A percentile compares a stretch with the other conserved stretches of the same genome.
Conservation (phyloP, 2,329 filamentous ascomycete genomes). For the Ceratocystiopsis minuta region DNA sequence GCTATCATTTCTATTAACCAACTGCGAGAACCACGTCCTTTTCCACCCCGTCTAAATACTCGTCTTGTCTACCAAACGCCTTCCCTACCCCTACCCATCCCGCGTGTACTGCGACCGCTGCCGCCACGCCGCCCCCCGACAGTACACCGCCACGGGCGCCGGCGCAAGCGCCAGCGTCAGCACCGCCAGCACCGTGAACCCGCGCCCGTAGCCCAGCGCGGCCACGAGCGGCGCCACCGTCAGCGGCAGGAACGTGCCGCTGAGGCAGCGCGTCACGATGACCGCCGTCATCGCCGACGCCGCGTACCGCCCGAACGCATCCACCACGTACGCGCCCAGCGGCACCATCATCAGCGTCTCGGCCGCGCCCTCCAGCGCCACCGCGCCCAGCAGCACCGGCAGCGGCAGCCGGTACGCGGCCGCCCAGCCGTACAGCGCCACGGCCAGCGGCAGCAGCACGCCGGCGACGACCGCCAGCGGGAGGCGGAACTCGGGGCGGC, state of each 20-base stretch:
- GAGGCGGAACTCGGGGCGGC: conserved; percentile 34
- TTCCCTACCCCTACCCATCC: conserved; percentile 11
- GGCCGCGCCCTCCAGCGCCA: conserved; percentile 26
- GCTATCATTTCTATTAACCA: too few relatives aligned
- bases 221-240: conserved; percentile 28
- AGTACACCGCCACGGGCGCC: conserved; percentile 30
- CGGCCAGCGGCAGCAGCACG: conserved; percentile 25
- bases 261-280: conserved; percentile 35
- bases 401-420: conserved; percentile 25
- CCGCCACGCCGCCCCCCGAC: conserved; percentile 33
- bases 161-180: conserved; percentile 26
- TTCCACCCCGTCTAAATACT: too few relatives aligned
- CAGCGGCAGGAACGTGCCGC: conserved; percentile 39
- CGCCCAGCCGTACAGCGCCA: conserved; percentile 33
- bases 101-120: conserved; percentile 31
- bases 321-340: conserved; percentile 36
- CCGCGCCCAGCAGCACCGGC: conserved; percentile 22
- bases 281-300: conserved; percentile 39
- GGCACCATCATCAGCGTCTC: conserved; percentile 30
- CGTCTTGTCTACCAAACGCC: too few relatives aligned
- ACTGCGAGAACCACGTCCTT: too few relatives aligned
- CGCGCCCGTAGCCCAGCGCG: conserved; percentile 32
- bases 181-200: conserved; percentile 26
- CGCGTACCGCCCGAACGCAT: conserved; percentile 35
- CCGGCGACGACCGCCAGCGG: conserved; percentile 31